Base-by-base conservation (phyloP, 768 basidiomycete genomes). In the Cantharellus cinnabarinus region DNA sequence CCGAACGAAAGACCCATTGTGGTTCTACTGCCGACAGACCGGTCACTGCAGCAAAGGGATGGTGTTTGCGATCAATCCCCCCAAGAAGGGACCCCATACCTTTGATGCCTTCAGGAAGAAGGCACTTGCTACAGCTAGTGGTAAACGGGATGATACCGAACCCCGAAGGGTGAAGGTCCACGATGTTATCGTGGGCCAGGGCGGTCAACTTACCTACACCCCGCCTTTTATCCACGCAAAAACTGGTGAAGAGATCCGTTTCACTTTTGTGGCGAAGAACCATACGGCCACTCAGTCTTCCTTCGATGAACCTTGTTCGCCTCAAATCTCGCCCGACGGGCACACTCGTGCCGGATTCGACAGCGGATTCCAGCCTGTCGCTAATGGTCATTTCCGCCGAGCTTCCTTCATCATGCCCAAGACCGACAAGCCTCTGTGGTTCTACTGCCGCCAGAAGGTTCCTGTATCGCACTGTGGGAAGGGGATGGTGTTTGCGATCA, bases 341-440 rank as follows among this genome's bases (percentile, higher is more conserved):
- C 52, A 61, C 4, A 58, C 65, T 40, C 73, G 67, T 61, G 68
- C 64, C 7, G 78, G 78, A 2, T 80, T 82, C 61, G 78, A 80
- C 53, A 79, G 79, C 38, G 78, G 77, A 40, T 66, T 80, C 59
- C 60, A 48, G 55, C 59, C 57, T 29, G 15, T 53, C 50, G 42
- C 10, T 20, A 20, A 14, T 15, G 15, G 7, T n/a, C 5, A n/a
- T 35, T 7, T 7, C 10, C 52, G 7, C 15, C 7, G 10, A 7
- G 7, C 37, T 1, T 54, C 52, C 52, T 57, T 44, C 59, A 34
- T 42, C 37, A 54, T 50, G 4, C 44, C 42, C n/a, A 7, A 50
- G 5, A 58, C 55, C 54, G 60, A 62, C 53, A 5, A 56, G 48
- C 14, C 61, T 20, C 56, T 63, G 56, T 63, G 62, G 62, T 35